Conservation (phyloP, 2,329 filamentous ascomycete genomes). For the Rhexocercosporidium sp. region DNA sequence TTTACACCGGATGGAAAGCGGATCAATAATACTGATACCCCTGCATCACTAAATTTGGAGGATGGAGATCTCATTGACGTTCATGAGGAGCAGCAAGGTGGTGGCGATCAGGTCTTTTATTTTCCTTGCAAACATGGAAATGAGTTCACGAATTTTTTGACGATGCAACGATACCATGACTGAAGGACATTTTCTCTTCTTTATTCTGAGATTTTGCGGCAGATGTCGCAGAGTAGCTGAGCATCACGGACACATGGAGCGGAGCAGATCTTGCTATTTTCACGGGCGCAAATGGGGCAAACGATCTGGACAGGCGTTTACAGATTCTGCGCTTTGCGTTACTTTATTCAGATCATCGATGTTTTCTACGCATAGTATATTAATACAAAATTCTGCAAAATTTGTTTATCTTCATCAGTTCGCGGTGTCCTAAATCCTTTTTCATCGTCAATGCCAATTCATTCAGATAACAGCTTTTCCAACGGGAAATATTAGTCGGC, state of each 20-base stretch:
- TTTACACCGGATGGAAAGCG: slow-evolving; percentile 17
- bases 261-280: neutral
- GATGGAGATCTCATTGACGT: slow-evolving; percentile 17
- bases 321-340: neutral
- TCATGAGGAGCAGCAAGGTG: slow-evolving; percentile 16
- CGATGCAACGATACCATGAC: neutral
- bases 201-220: neutral
- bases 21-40: slow-evolving; percentile 15
- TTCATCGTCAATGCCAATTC: no score
- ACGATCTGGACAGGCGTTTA: neutral
- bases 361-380: neutral
- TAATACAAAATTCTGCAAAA: neutral
- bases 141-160: neutral
- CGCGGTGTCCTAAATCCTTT: neutral
- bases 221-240: neutral
- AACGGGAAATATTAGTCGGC: no score
- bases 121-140: neutral
- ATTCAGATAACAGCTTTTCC: no score
- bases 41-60: slow-evolving; percentile 15
- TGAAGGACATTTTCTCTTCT: neutral
- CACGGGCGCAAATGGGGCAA: neutral
- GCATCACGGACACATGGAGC: neutral
- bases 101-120: neutral
- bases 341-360: neutral
- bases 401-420: neutral